Base-by-base conservation (phyloP, 768 basidiomycete genomes). In the Tulasnella sp. region DNA sequence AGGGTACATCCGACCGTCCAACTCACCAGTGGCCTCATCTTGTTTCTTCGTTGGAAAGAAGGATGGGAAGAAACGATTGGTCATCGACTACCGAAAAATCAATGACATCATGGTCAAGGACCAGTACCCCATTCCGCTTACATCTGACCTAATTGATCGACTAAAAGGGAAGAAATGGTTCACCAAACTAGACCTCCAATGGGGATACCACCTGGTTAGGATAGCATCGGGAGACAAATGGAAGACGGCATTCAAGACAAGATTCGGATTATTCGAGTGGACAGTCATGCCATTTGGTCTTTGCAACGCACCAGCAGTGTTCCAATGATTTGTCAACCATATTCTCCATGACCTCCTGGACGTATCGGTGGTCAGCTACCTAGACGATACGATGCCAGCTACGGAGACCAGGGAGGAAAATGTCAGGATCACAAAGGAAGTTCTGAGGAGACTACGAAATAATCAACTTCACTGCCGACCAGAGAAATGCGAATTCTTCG, bases 241-340 rank as follows among this genome's bases (percentile, higher is more conserved):
- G 78, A 80, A 81, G 22, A 81, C 78, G 0, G 80, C 79, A 0
- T 83, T 82, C 44, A 40, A 47, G 1, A 80, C 78, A 3, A 75
- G 76, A 5, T 74, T 62, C 29, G 76, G 78, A 0, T 72, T 73
- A 29, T 77, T 69, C 39, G 72, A 78, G 68, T 76, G 62, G 62
- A 16, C 17, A 12, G 73, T 76, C 0, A 77, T 78, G 76, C 75
- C 77, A 4, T 77, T 77, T 65, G 77, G 77, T 5, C 67, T 78
- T 14, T 65, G 59, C 11, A 78, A 78, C 64, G 77, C 76, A 0
- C 77, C 77, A 0, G 74, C 77, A 29, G 19, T 69, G 22, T 77
- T 77, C 67, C 77, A 78, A 67, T 47, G 62, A 34, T 69, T 77
- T 47, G 72, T 77, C 70, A 75, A 78, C 62, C 32, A 76, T 70